Evolutionary conservation across 2,329 filamentous ascomycete species (phyloP).

Genomic region (Chaetomiaceae sp.): DNA sequence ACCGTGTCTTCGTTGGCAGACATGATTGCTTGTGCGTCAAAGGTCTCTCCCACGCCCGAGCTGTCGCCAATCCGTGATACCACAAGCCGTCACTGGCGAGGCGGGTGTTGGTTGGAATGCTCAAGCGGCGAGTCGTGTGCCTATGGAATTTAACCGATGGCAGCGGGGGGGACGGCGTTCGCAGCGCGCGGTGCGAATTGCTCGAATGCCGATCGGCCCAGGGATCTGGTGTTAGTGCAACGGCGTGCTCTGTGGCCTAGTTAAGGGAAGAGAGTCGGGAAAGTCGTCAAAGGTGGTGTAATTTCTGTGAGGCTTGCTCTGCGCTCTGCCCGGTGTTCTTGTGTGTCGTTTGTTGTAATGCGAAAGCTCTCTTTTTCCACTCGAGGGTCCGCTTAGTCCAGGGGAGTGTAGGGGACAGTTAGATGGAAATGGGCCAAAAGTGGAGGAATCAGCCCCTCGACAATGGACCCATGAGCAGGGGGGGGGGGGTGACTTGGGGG

Average conservation of each 20-base stretch:
- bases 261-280: too few species aligned
- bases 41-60: slow-evolving; percentile 1
- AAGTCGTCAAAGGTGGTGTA: not conserved
- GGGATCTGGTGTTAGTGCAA: not conserved
- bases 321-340: not conserved
- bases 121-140: slow-evolving; percentile 14
- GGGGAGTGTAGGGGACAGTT: slow-evolving; percentile 15
- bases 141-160: slow-evolving; percentile 16
- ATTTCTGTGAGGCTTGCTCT: not conserved
- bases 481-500: not conserved
- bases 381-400: not conserved
- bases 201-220: not conserved
- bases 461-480: slow-evolving; percentile 1
- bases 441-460: slow-evolving; percentile 7
- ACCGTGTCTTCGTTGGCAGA: slow-evolving; percentile 19
- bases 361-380: slow-evolving; percentile 1
- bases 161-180: not conserved
- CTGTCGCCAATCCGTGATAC: not conserved
- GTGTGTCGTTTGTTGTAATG: not conserved
- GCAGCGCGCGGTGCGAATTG: not conserved
- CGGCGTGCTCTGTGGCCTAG: not conserved
- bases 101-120: slow-evolving; percentile 2
- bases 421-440: slow-evolving; percentile 8
- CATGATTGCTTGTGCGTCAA: slow-evolving; percentile 12
- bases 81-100: not conserved